Percentiles rank a stretch among this genome's conserved stretches.
Conservation (phyloP, 1,284 basidiomycete genomes). For the Austroboletus novae-zelandiae region DNA sequence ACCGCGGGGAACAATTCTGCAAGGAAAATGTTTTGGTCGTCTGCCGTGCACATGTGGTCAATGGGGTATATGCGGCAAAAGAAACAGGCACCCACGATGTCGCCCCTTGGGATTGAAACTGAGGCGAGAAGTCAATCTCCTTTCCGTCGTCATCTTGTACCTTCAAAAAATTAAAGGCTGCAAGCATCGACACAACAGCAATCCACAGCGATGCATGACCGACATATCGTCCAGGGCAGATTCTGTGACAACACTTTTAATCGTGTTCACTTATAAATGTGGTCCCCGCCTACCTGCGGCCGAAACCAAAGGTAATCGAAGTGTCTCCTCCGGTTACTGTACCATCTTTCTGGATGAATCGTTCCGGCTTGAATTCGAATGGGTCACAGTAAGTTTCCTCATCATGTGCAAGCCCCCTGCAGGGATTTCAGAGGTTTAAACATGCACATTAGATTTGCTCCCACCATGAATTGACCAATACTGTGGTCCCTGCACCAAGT, state of each 20-base stretch:
- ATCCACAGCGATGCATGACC: slow-evolving; percentile 36
- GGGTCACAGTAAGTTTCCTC: slow-evolving; percentile 41
- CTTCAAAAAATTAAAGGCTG: slow-evolving; percentile 22
- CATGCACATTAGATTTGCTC: not conserved
- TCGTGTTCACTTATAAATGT: not conserved
- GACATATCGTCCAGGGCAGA: slow-evolving; percentile 36
- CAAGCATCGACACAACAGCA: slow-evolving; percentile 24
- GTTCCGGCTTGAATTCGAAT: slow-evolving; percentile 42
- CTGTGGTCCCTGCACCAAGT: slow-evolving; percentile 30
- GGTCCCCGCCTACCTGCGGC: slow-evolving; percentile 34
- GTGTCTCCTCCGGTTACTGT: slow-evolving; percentile 33
- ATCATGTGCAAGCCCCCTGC: slow-evolving; percentile 48
- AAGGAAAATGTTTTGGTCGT: slow-evolving; percentile 21
- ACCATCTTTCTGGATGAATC: slow-evolving; percentile 33
- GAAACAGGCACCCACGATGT: slow-evolving; percentile 14
- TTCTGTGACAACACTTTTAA: slow-evolving; percentile 8
- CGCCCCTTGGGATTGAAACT: slow-evolving; percentile 10
- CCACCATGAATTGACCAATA: slow-evolving; percentile 48
- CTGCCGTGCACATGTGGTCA: slow-evolving; percentile 10
- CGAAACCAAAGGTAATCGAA: slow-evolving; percentile 43
- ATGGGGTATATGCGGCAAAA: not conserved
- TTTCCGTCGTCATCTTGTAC: slow-evolving; percentile 21
- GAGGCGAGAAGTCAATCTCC: slow-evolving; percentile 17
- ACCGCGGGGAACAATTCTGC: slow-evolving; percentile 17
- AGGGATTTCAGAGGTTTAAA: not conserved